These are phyloP conservation scores for Platismatia glauca DNA, from an alignment of 495 filamentous ascomycete species.

Conservation along the genomic window DNA sequence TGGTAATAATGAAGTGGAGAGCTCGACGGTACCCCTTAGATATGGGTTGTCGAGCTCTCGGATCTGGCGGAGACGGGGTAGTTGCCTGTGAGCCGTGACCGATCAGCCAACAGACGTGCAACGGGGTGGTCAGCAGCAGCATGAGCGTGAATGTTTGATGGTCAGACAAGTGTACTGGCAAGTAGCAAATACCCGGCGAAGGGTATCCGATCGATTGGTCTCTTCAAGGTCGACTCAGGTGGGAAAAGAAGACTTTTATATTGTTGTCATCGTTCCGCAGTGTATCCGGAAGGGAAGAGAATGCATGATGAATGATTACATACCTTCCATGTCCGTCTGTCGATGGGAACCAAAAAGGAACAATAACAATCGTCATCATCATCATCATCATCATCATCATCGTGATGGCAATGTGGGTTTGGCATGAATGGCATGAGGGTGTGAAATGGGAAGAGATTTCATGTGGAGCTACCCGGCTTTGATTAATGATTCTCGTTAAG, in stretches of 20 bases:
- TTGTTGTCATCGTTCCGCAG: constrained; percentile 73
- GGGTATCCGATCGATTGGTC: constrained; percentile 56
- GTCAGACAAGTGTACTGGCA: constrained; percentile 98
- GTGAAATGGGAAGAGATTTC: not conserved
- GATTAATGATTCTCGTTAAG: too few species aligned
- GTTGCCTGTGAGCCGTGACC: not conserved
- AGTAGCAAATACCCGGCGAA: constrained; percentile 80
- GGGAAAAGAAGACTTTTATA: constrained; percentile 82
- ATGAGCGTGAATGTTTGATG: not conserved
- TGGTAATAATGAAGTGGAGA: not conserved
- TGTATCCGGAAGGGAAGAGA: constrained; percentile 17
- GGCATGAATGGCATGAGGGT: too few species aligned
- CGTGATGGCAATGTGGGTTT: not conserved
- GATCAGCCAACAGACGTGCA: constrained; percentile 4
- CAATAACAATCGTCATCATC: not conserved
- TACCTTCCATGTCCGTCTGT: constrained; percentile 5
- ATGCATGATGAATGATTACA: constrained; percentile 6
- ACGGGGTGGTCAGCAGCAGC: not conserved
- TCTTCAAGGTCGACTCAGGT: constrained; percentile 95
- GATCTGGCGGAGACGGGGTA: not conserved
- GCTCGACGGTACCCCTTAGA: not conserved
- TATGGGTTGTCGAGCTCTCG: not conserved
- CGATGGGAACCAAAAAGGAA: not conserved
- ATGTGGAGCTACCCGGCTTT: not conserved
- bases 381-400: not conserved